These are phyloP conservation scores for Blastobotrys muscicola DNA, from an alignment of 805 yeast genomes.

Conservation along the genomic window DNA sequence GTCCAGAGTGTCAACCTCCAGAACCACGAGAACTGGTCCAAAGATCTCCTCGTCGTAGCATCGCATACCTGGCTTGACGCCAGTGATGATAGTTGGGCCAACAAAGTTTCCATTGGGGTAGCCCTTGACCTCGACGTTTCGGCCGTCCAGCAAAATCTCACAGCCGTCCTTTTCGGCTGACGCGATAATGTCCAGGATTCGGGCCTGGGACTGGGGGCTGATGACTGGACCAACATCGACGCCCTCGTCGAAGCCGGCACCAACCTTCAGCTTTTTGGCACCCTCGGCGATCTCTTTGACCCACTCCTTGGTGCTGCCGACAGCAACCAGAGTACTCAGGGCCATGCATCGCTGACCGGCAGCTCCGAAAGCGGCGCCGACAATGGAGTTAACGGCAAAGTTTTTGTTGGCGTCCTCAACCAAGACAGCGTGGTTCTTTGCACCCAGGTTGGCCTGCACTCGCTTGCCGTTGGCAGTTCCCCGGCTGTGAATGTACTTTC, in stretches of 20 bases:
- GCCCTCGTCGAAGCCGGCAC: conserved; percentile 55
- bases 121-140: conserved; percentile 38
- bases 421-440: conserved; percentile 67
- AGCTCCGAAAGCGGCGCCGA: conserved; percentile 74
- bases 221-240: conserved; percentile 69
- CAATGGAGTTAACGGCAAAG: conserved; percentile 54
- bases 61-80: conserved; percentile 57
- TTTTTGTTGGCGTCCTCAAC: conserved; percentile 63
- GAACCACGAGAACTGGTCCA: conserved; percentile 63
- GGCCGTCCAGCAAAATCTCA: conserved; percentile 52
- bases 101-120: conserved; percentile 59
- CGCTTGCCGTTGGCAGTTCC: conserved; percentile 64
- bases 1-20: conserved; percentile 53
- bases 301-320: conserved; percentile 59
- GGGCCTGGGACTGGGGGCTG: conserved; percentile 46
- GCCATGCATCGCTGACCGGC: conserved; percentile 85
- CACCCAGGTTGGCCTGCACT: conserved; percentile 71
- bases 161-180: conserved; percentile 58
- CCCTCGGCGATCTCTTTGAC: conserved; percentile 47
- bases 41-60: conserved; percentile 68
- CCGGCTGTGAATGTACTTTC: conserved; percentile 57
- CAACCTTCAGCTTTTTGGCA: conserved; percentile 48
- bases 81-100: conserved; percentile 58
- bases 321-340: conserved; percentile 61
- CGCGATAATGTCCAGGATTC: conserved; percentile 47